Evolutionary conservation across 345 rosid species (phyloP), one percentile per base, ranked within the genome.

Genomic region (Salix koriyanagi): DNA sequence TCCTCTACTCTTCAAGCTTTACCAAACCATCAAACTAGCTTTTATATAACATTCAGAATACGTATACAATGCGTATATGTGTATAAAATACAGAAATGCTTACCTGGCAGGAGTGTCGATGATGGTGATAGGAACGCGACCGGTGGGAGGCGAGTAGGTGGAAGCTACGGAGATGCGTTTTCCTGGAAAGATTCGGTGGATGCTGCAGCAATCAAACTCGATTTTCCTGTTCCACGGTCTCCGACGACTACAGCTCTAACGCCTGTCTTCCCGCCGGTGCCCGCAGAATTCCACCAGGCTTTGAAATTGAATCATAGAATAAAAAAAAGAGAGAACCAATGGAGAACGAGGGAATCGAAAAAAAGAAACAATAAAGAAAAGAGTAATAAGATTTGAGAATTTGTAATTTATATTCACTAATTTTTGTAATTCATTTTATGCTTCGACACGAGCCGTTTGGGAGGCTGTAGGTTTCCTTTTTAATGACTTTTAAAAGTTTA

Each of bases 81-180:
- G 60, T 54, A 54, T 19, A 54, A 7, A 54, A 54, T 19, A 23
- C 64, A 58, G 12, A 56, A 56, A 58, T 58, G 52, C 46, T 28
- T 76, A 92, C 97, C 89, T 85, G 32, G 97, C 85, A 67, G 96
- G 90, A 85, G 92, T 91, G 69, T 93, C 97, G 78, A 93, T 80
- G 88, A 93, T 87, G 74, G 92, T 93, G 83, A 91, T 83, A 44
- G 97, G 94, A 56, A 93, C 83, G 69, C 70, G 84, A 85, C 91
- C 96, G 68, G 97, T 93, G 72, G 96, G 42, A 93, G 96, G 64
- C 91, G 89, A 75, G 86, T 90, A 11, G 94, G 94, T 41, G 89
- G 87, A 15, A 89, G 94, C 36, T 89, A 89, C 15, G 77, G 84
- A 14, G 90, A 88, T 60, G 90, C 90, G 71, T 82, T 86, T 58